Conservation (phyloP, 169 alveolate genomes). For the Pseudocohnilembus persalinus region DNA sequence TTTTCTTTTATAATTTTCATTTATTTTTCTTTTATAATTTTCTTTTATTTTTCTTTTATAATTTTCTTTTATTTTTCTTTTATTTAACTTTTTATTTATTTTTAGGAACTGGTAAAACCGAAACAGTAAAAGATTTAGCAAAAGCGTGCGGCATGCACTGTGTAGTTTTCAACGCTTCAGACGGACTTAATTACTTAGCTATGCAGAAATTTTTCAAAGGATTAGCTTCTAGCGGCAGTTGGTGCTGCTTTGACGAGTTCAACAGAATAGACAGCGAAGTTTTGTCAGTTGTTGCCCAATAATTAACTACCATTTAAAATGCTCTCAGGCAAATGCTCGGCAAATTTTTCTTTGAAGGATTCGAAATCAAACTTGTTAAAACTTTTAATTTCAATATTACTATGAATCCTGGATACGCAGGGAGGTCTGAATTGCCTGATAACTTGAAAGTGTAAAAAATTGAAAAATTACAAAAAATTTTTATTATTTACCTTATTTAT, state of each 20-base stretch:
- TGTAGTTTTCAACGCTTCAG: conserved; percentile 86
- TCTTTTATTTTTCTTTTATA: too few species aligned
- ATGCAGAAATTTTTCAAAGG: conserved; percentile 88
- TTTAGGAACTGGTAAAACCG: conserved; percentile 84
- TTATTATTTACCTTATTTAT: too few species aligned
- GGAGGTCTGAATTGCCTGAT: conserved; percentile 90
- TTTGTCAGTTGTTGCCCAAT: conserved; percentile 75
- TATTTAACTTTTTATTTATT: background rate
- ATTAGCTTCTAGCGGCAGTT: conserved; percentile 82
- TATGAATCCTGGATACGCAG: conserved; percentile 94
- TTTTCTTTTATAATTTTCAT: too few species aligned
- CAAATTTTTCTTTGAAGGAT: conserved; percentile 71
- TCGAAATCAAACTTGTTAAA: conserved; percentile 65
- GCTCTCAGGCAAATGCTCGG: conserved; percentile 69
- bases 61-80: background rate
- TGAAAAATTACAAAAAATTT: too few species aligned
- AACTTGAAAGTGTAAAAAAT: conserved; percentile 80
- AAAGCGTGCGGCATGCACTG: conserved; percentile 82
- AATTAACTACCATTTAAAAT: conserved; percentile 67
- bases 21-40: too few species aligned
- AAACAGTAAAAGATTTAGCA: conserved; percentile 88
- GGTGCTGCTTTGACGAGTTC: conserved; percentile 88
- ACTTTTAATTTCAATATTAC: conserved; percentile 86
- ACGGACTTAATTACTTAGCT: conserved; percentile 74
- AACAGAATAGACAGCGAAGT: conserved; percentile 82